Evolutionary conservation across 2,329 filamentous ascomycete genomes (phyloP).

Genomic region (Rugonectria rugulosa): DNA sequence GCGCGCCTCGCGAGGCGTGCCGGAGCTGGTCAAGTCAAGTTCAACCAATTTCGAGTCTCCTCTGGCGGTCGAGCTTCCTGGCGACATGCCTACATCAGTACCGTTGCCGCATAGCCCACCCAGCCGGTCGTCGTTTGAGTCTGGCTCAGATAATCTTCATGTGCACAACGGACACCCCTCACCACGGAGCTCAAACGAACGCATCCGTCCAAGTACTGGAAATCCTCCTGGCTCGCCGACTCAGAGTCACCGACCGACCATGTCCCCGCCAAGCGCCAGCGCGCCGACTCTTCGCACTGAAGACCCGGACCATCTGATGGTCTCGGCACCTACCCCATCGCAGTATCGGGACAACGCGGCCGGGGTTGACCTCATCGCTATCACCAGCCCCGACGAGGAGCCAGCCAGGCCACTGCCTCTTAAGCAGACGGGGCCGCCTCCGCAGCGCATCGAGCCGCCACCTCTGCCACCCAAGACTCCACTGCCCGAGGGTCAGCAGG

Average conservation of each 20-base stretch:
- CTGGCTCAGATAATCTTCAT: conserved; percentile 59
- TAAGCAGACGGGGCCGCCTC: conserved; percentile 41
- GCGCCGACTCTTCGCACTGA: conserved; percentile 44
- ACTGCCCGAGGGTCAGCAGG: conserved; percentile 60
- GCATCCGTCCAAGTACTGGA: conserved; percentile 45
- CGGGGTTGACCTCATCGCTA: conserved; percentile 73
- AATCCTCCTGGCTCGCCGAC: conserved; percentile 40
- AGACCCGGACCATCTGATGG: conserved; percentile 61
- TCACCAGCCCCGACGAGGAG: conserved; percentile 66
- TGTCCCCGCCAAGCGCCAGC: conserved; percentile 42
- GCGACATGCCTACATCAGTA: conserved; percentile 56
- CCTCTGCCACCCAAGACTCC: conserved; percentile 82
- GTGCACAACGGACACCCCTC: conserved; percentile 50
- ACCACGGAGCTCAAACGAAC: conserved; percentile 60
- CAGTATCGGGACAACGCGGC: conserved; percentile 65
- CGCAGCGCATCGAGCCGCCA: conserved; percentile 64
- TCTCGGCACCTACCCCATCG: conserved; percentile 64
- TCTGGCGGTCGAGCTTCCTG: conserved; percentile 65
- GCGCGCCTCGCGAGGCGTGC: conserved; percentile 50
- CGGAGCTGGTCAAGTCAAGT: conserved; percentile 53
- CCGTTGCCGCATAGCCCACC: conserved; percentile 47
- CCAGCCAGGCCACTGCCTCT: conserved; percentile 52
- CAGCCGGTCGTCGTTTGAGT: conserved; percentile 65
- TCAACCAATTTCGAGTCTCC: conserved; percentile 53
- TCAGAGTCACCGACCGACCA: conserved; percentile 38